These are phyloP conservation scores for Meira nashicola DNA, from an alignment of 1,284 basidiomycete genomes.

Conservation along the genomic window DNA sequence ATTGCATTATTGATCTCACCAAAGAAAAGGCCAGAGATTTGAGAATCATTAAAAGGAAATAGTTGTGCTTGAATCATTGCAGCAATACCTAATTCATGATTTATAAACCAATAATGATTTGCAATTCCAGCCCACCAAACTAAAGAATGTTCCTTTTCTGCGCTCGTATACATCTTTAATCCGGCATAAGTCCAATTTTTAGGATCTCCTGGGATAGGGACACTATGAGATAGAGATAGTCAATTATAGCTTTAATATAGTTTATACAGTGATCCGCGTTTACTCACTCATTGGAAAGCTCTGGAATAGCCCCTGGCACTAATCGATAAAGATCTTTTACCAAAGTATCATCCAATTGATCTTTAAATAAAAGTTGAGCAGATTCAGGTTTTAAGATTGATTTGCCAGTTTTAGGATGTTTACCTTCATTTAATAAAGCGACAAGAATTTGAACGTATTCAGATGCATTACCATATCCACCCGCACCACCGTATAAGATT, in stretches of 20 bases:
- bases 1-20: no score
- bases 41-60: constrained; percentile 25
- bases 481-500: constrained; percentile 30
- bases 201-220: constrained; percentile 21
- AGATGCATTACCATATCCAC: constrained; percentile 26
- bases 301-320: constrained; percentile 22
- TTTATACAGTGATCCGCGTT: no score
- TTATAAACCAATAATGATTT: constrained; percentile 28
- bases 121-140: constrained; percentile 20
- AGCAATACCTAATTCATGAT: constrained; percentile 23
- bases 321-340: constrained; percentile 21
- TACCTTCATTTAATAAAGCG: constrained; percentile 38
- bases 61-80: constrained; percentile 29
- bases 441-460: constrained; percentile 30
- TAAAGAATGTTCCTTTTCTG: constrained; percentile 6
- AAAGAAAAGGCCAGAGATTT: constrained; percentile 12
- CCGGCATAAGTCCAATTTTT: constrained; percentile 29
- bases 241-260: no score
- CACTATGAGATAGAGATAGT: not conserved
- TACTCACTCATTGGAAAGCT: constrained; percentile 17
- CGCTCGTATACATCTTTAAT: constrained; percentile 4
- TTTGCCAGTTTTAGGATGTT: constrained; percentile 31
- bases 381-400: constrained; percentile 31
- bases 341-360: constrained; percentile 27
- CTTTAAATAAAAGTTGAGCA: constrained; percentile 27